Evolutionary conservation across 2,329 filamentous ascomycete species (phyloP), one percentile per base, ranked within the genome.

Genomic region (Triangularia verruculosa): DNA sequence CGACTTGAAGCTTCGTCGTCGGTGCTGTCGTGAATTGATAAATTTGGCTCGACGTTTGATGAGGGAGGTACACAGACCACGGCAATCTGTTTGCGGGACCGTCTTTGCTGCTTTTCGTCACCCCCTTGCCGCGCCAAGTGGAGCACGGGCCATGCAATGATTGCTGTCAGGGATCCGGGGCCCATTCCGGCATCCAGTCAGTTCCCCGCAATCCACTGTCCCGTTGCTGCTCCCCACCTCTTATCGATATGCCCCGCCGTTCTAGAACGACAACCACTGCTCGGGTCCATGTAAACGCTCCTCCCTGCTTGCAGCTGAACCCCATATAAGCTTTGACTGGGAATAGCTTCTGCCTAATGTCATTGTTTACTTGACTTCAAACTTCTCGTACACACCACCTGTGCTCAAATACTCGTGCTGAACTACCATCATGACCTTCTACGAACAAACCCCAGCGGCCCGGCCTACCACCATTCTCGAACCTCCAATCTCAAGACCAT

Each of bases 401-500:
- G 13, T 12, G 8, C 30, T 7, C 30, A 12, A n/a, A 17, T 9
- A 11, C n/a, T 20, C 9, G 27, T 9, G 9, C 39, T 28, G 15
- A 32, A 7, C 24, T 8, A 1, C 12, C 59, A 22, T 39, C 47
- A 66, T 66, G 65, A 51, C 62, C 28, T 7, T 65, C 9, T 59
- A 57, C 30, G 63, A 63, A n/a, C 60, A 63, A 32, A 24, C 27
- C 6, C 28, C 15, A 15, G 22, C 3, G 2, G 15, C 39, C 12
- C n/a, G n/a, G 13, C 13, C 17, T 0, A 22, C 47, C 7, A 13
- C 62, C 11, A 25, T 30, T 13, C 25, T 54, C 5, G 20, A 24
- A 13, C 51, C 51, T 2, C 34, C 34, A 7, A 20, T 12, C 7
- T 52, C 57, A 20, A 57, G n/a, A 13, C 12, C 56, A 24, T 15